A percentile compares a stretch with the other conserved stretches of the same genome.
These are phyloP conservation scores for Pulveroboletus ravenelii DNA, from an alignment of 768 basidiomycete genomes.

Conservation along the genomic window DNA sequence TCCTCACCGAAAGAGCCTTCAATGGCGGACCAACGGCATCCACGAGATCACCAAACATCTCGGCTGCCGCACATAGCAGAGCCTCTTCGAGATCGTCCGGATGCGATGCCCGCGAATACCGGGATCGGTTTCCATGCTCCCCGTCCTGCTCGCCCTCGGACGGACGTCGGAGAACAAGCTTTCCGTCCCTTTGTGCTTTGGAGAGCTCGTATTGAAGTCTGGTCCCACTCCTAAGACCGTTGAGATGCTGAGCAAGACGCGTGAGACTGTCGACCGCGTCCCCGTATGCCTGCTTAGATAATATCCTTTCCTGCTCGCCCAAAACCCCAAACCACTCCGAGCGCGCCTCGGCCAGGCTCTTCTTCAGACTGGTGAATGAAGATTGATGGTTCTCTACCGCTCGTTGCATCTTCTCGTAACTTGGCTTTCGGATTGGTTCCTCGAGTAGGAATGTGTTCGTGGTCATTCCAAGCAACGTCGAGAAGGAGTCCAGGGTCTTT, in stretches of 20 bases:
- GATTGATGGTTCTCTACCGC: slow-evolving; percentile 84
- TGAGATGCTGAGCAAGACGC: slow-evolving; percentile 89
- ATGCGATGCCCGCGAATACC: slow-evolving; percentile 34
- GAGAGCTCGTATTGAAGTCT: slow-evolving; percentile 80
- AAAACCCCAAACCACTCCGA: slow-evolving; percentile 62
- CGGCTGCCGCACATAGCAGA: slow-evolving; percentile 49
- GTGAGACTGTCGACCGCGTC: slow-evolving; percentile 85
- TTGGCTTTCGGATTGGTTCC: slow-evolving; percentile 51
- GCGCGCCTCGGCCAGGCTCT: slow-evolving; percentile 79
- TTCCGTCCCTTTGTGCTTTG: slow-evolving; percentile 50
- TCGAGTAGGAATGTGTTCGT: slow-evolving; percentile 85
- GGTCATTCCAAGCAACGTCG: slow-evolving; percentile 77
- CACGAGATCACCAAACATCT: slow-evolving; percentile 72
- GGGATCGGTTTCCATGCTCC: slow-evolving; percentile 12
- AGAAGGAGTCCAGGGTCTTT: slow-evolving; percentile 82
- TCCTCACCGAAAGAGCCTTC: slow-evolving; percentile 63
- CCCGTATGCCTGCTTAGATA: slow-evolving; percentile 61
- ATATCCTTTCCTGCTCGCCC: slow-evolving; percentile 21
- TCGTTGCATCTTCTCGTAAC: slow-evolving; percentile 61
- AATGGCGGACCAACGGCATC: slow-evolving; percentile 78
- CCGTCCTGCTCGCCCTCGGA: slow-evolving; percentile 14
- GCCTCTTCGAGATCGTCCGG: slow-evolving; percentile 39
- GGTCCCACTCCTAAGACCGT: slow-evolving; percentile 81
- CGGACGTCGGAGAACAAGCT: slow-evolving; percentile 31
- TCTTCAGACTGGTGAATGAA: slow-evolving; percentile 86